A percentile compares a stretch with the other conserved stretches of the same genome.
phyloP scores from a whole-genome alignment of 78 protist genomes.

The Cavenderia fasciculata region DNA sequence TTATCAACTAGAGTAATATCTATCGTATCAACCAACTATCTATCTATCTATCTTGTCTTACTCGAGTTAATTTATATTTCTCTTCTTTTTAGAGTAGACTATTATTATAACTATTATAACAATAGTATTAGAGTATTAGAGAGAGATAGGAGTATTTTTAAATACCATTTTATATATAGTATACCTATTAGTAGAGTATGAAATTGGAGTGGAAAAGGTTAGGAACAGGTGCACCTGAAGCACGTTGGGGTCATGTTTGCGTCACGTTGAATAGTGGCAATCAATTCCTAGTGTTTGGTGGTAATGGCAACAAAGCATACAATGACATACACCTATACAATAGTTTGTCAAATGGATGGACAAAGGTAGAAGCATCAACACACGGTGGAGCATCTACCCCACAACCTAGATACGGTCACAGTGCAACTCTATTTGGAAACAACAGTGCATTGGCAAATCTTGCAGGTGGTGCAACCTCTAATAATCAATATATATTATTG shows the following conservation, averaged over 20 bases:
- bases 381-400: conserved; percentile 37
- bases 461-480: background rate
- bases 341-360: conserved; percentile 20
- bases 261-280: background rate
- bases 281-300: conserved; percentile 49
- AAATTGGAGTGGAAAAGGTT: conserved; percentile 12
- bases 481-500: conserved; percentile 22
- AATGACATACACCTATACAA: conserved; percentile 46
- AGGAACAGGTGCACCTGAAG: conserved; percentile 37
- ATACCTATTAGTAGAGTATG: no score
- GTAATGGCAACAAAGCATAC: conserved; percentile 51
- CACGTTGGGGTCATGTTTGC: conserved; percentile 60
- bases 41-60: no score
- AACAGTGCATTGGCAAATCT: background rate
- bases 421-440: conserved; percentile 21
- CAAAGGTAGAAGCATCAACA: conserved; percentile 41
- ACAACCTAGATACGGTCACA: conserved; percentile 54
- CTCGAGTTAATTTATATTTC: no score
- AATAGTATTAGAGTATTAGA: no score
- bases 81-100: no score
- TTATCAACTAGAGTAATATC: no score
- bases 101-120: no score
- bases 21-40: no score
- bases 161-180: no score
- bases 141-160: no score